Evolutionary conservation across 2,329 filamentous ascomycete genomes (phyloP).

Genomic region (Metarhizium humberi): DNA sequence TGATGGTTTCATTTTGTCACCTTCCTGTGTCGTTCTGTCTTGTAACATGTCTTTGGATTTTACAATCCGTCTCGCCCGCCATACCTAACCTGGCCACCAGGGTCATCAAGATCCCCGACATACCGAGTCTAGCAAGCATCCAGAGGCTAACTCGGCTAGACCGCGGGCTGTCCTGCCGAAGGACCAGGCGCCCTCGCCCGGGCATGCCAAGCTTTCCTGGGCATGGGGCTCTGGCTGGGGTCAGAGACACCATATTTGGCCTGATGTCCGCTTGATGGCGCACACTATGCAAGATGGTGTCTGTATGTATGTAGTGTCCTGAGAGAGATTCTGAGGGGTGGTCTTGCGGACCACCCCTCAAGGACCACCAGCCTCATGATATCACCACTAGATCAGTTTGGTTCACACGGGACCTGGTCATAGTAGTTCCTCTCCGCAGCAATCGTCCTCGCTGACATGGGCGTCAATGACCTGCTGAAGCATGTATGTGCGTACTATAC

Average conservation of each 20-base stretch:
- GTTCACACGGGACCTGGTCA: too few relatives aligned
- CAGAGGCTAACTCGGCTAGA: slow-evolving; percentile 1
- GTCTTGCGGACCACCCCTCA: background rate
- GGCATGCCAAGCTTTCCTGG: slow-evolving; percentile 18
- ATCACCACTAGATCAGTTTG: too few relatives aligned
- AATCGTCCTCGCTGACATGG: too few relatives aligned
- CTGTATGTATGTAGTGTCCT: background rate
- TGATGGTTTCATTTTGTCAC: background rate
- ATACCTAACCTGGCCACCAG: background rate
- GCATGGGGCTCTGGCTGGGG: slow-evolving; percentile 15
- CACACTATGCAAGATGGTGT: slow-evolving; percentile 3
- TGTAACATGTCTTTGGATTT: background rate
- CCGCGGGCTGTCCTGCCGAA: slow-evolving; percentile 2
- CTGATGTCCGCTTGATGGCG: slow-evolving; percentile 9
- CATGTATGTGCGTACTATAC: too few relatives aligned
- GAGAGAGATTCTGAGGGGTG: background rate
- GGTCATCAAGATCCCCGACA: too few relatives aligned
- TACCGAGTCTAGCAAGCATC: background rate
- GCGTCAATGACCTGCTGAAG: too few relatives aligned
- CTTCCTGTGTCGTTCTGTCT: background rate
- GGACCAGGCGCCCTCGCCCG: slow-evolving; percentile 3
- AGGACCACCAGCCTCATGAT: too few relatives aligned
- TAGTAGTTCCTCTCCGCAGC: too few relatives aligned
- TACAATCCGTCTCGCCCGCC: background rate
- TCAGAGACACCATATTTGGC: slow-evolving; percentile 10